Evolutionary conservation across 129 eudicot genomes (phyloP), one percentile per base, ranked within the genome.

Genomic region (Chrysanthemum lavandulifolium): DNA sequence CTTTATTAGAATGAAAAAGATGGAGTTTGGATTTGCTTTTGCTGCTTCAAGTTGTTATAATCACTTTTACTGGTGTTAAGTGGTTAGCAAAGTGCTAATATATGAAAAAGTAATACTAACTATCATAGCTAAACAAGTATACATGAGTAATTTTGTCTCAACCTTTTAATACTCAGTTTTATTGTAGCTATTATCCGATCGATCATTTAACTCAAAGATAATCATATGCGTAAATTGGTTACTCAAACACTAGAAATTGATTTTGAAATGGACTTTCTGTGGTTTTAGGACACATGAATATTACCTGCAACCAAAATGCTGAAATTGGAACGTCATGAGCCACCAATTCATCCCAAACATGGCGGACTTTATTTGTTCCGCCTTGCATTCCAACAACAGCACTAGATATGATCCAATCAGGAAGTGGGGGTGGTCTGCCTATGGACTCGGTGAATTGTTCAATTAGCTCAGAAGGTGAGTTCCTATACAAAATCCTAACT

Each of bases 351-450:
- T 88, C 90, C 96, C 93, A 94, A 70, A 86, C 85, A 75, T 40
- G 54, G 5, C 89, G 88, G 43, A 94, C 99, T 25, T 67, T 56
- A 79, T 91, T 83, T 52, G 97, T 94, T 71, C 99, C 99, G 36
- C 99, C 99, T 87, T 94, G 99, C 97, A 94, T 88, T 54, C 99
- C 99, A 74, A 94, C 99, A 54, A 94, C 86, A 8, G 97, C 97
- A 67, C 99, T 97, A 13, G 99, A 94, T 59, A 91, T 91, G 50
- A 95, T 95, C 99, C 99, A 95, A 36, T 82, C 91, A 73, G 99
- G 99, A 80, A 95, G 97, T 58, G 62, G 63, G 23, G 92, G 94
- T 45, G 94, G 99, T 77, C 99, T 95, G 36, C 99, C 99, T 12
- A 95, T 85, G 18, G 91, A 77, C 79, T 85, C 97, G 6, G 99